Base-by-base conservation (phyloP, 352 stramenopile species). In the Thraustochytrium striatum region DNA sequence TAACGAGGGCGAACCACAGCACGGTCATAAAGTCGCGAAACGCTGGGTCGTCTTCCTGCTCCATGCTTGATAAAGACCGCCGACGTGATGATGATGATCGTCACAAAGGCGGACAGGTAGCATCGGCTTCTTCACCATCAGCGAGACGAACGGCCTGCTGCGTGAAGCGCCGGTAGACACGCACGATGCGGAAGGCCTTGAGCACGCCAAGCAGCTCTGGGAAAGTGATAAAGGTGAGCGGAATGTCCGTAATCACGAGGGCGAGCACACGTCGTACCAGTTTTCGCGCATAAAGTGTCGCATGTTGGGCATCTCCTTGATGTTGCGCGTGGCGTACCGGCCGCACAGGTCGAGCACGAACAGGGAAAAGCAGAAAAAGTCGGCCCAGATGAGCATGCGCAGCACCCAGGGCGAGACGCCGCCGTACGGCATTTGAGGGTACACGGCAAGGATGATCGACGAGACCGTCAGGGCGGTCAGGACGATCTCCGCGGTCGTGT, bases 111-210 rank as follows among this genome's bases (percentile, higher is more conserved):
- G 7, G 41, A 39, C 16, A 75, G 50, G 50, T 75, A 75, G 16
- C 65, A 75, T 75, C 30, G 65, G 65, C 52, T 75, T 75, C 28
- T 43, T 39, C 25, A 75, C 65, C 65, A 75, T 75, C 19, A 75
- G 35, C 32, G 65, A 75, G 36, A 75, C 50, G 30, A 75, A 75
- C 25, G 9, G 65, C 65, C 52, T 75, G 65, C 30, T 75, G 65
- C 32, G 65, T 75, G 65, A 75, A 75, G 11, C 65, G 44, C 11
- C 65, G 44, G 47, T 75, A 75, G 7, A 75, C 16, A 16, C 65
- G 65, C 9, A 75, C 43, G 30, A 75, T 28, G 9, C 65, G 65
- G 2, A 75, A 75, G 0, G 11, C 65, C 36, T 75, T 75, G 50
- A 75, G 61, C 7, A 75, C 1, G 7, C 65, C 19, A 5, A 75